Base-by-base conservation (phyloP, 2,329 filamentous ascomycete genomes). In the Fusarium mundagurra region DNA sequence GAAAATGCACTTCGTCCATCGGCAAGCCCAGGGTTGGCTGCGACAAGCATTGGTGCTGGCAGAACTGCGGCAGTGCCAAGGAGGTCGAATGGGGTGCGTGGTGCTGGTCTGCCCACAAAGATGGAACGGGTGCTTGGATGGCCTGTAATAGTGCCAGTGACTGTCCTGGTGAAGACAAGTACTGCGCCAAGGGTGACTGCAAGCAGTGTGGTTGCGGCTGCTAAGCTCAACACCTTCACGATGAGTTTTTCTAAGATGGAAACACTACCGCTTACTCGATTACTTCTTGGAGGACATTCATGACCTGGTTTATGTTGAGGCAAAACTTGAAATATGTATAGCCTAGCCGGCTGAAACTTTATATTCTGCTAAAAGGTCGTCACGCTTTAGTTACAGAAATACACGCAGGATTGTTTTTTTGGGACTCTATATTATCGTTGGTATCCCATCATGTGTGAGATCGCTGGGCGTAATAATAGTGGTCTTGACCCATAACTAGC, bases 121-220 rank as follows among this genome's bases (percentile, higher is more conserved):
- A 38, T 16, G 41, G 55, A n/a, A 59, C 17, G 5, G 55, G 41
- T 24, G n/a, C 3, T 31, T 22, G 41, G 41, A 59, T 48, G 55
- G 5, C 13, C 20, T 54, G 51, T 18, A 8, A 12, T 5, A 48
- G 14, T 8, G 41, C 12, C n/a, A 34, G n/a, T 16, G 55, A 59
- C 31, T 59, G 55, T 36, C 55, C 55, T 29, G 8, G 18, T 27
- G 41, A 59, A 3, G 33, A 48, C 24, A 59, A 29, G 7, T 29
- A 12, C 31, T 59, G 55, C 31, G 43, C 13, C 8, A 48, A 59
- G 33, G 55, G 55, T n/a, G 55, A 59, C 43, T 59, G 55, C 31
- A 22, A 59, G 14, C 57, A 60, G n/a, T 60, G 57, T n/a, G 57
- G 57, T 38, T 60, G 57, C 20, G 57, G 57, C 2, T 60, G 57